phyloP scores from a whole-genome alignment of 192 early-diverging fungal species.

The Coemansia sp. region DNA sequence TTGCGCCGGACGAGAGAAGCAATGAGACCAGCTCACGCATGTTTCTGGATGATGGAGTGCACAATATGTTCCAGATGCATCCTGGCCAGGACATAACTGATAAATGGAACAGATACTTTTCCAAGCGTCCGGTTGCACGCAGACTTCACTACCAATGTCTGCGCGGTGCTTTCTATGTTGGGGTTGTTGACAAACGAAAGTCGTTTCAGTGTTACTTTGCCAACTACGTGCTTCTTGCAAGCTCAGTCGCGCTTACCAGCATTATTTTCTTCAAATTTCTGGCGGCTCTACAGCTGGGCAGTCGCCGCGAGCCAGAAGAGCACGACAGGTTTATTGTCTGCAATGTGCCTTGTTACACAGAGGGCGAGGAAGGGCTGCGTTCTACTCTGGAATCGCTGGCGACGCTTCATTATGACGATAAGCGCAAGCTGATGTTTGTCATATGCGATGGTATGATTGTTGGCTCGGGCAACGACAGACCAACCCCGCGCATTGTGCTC shows the following conservation, averaged over 20 bases:
- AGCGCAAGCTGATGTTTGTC: constrained; percentile 94
- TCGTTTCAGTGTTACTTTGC: constrained; percentile 77
- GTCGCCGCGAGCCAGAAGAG: constrained; percentile 74
- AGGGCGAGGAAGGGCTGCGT: constrained; percentile 87
- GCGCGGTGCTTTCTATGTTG: constrained; percentile 79
- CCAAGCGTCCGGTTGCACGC: constrained; percentile 43
- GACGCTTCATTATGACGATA: constrained; percentile 91
- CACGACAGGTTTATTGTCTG: constrained; percentile 92
- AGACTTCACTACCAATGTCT: constrained; percentile 71
- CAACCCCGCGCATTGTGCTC: constrained; percentile 93
- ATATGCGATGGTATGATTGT: constrained; percentile 97
- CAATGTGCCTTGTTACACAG: constrained; percentile 96
- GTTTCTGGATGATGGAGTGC: constrained; percentile 65
- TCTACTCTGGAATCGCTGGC: constrained; percentile 93
- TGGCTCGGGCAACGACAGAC: constrained; percentile 93
- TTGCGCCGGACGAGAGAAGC: constrained; percentile 46
- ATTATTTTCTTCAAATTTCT: constrained; percentile 93
- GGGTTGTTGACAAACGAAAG: constrained; percentile 80
- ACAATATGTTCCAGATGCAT: constrained; percentile 65
- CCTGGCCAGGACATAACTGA: constrained; percentile 67
- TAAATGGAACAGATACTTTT: constrained; percentile 58
- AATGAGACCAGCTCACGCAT: constrained; percentile 51
- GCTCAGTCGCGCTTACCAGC: constrained; percentile 77
- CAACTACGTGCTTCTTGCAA: constrained; percentile 79
- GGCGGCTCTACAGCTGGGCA: constrained; percentile 84